phyloP scores from a whole-genome alignment of 73 alveolate genomes.

The Paramecium octaurelia region DNA sequence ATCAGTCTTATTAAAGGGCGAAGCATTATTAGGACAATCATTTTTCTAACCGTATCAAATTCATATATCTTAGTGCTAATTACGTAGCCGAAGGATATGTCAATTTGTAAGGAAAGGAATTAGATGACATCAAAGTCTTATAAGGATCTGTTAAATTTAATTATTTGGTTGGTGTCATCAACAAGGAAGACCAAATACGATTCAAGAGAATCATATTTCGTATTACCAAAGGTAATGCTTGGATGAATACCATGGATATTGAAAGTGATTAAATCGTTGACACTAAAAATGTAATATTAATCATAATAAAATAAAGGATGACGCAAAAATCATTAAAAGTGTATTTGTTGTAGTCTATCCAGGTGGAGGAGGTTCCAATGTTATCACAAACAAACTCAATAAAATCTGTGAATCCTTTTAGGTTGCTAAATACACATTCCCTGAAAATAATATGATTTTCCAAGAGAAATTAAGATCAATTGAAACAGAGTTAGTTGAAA shows the following conservation, averaged over 20 bases:
- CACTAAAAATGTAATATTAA: background rate
- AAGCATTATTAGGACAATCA: constrained; percentile 9
- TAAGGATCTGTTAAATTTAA: constrained; percentile 29
- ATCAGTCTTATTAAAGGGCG: constrained; percentile 24
- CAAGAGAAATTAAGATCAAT: background rate
- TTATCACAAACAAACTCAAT: constrained; percentile 72
- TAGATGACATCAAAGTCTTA: background rate
- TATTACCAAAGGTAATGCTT: constrained; percentile 91
- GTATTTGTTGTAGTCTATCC: constrained; percentile 82
- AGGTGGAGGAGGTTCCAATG: constrained; percentile 77
- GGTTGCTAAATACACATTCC: constrained; percentile 66
- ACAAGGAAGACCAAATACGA: constrained; percentile 77
- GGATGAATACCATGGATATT: constrained; percentile 59
- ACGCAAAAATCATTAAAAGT: constrained; percentile 18
- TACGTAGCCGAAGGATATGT: constrained; percentile 43
- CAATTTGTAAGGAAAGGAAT: background rate
- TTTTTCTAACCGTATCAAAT: background rate
- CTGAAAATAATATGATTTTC: background rate
- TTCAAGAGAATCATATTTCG: constrained; percentile 90
- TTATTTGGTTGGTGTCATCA: constrained; percentile 87
- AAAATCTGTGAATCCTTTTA: constrained; percentile 87
- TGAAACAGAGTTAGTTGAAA: constrained; percentile 27
- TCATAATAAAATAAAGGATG: background rate
- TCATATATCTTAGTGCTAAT: background rate
- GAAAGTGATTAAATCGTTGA: constrained; percentile 29